Base-by-base conservation (phyloP, 768 basidiomycete genomes). In the Mycena belliarum region DNA sequence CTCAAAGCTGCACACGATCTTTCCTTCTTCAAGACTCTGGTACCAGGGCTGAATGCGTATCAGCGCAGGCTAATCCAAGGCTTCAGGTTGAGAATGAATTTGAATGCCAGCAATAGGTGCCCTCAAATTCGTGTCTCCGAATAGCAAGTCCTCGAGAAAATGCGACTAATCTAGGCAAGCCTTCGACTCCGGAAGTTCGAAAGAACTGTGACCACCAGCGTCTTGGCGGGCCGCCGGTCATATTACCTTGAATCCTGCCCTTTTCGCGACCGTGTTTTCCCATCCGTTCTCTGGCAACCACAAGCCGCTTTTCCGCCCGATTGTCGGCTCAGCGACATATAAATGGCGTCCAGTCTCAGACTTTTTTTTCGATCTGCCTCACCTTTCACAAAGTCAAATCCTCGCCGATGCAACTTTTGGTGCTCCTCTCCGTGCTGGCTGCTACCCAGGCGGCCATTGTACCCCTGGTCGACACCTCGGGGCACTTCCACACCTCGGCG, bases 371-470 rank as follows among this genome's bases (percentile, higher is more conserved):
- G 12, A 32, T 35, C 33, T 14, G 14, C 29, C 35, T 37, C 35
- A 6, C 5, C 8, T 37, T 37, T 14, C 33, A 6, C 18, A 6
- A 38, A 6, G 20, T n/a, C n/a, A 21, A 10, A 21, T 10, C n/a
- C 40, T 21, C 2, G 12, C 40, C 21, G 21, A 56, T 56, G 55
- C 40, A 49, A 20, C 45, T 58, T 14, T 20, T 47, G 24, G 15
- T 44, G 3, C 23, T 51, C n/a, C 32, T 64, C 47, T 58, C 55
- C 6, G 29, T 61, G 24, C 23, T 64, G 11, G 28, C 43, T 28
- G 55, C 43, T 16, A 56, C 48, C n/a, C 49, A 29, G 11, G 55
- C 63, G 18, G 37, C 38, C 20, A 52, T 64, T 1, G 59, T 64
- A 12, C 63, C 63, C 8, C 25, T 42, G 24, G 52, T 60, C 20